Evolutionary conservation across 495 filamentous ascomycete genomes (phyloP), one percentile per base, ranked within the genome.

Genomic region (Penicillium atrosanguineum): DNA sequence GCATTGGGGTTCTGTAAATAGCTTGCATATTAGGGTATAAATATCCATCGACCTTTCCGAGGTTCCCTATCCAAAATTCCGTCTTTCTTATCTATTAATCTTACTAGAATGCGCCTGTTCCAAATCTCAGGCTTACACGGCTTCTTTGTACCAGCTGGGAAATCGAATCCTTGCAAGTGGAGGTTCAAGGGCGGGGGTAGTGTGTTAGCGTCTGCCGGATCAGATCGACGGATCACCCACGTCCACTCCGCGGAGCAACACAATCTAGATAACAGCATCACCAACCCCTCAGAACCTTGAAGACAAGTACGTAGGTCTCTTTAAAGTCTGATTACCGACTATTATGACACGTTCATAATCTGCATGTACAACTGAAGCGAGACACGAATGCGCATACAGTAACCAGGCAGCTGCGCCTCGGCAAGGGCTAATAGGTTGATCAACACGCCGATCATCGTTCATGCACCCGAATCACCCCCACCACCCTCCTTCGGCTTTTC

Each of bases 1-100:
- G 56, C 40, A 57, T 40, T 46, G 18, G 40, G 56, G 18, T 34
- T 37, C 46, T 52, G 50, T 46, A 49, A 26, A 49, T 44, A 49
- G 21, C 38, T 53, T 53, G 51, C 47, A 50, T 50, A 41, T 19
- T 15, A 18, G n/a, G 47, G 21, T 26, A 7, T 21, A 40, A 26
- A 49, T 40, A 37, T n/a, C 7, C 6, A 39, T 6, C 16, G 16
- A 11, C 19, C n/a, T 40, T 20, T 23, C 23, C 23, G 23, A 23
- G 23, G 23, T 23, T 23, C 5, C 23, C 2, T 23, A 2, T 23
- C 23, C 23, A 23, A 23, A 2, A 23, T 23, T 23, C 23, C 2
- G 23, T 37, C 9, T 37, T 1, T 12, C 34, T 9, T n/a, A 37
- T 37, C n/a, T 2, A 3, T 11, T 6, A 37, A n/a, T 12, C 7